Evolutionary conservation across 2,329 filamentous ascomycete genomes (phyloP).

Genomic region (Malbranchea zuffiana): DNA sequence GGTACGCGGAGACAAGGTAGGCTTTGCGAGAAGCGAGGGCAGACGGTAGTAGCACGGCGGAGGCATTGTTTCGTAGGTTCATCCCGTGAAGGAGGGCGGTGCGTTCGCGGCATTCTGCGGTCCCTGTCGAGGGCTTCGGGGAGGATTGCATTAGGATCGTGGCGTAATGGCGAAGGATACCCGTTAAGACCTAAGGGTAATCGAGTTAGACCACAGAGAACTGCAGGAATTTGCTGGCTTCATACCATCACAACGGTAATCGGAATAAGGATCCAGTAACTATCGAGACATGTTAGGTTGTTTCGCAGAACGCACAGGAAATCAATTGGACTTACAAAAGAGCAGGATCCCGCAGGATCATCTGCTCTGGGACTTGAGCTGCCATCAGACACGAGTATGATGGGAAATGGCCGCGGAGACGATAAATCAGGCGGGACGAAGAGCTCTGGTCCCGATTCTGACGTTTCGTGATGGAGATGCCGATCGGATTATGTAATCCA

Average conservation of each 20-base stretch:
- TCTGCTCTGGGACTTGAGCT: conserved; percentile 68
- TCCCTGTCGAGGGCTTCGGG: conserved; percentile 62
- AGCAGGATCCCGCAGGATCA: conserved; percentile 96
- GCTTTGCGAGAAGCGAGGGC: conserved; percentile 74
- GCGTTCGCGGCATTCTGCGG: conserved; percentile 62
- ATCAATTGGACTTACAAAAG: conserved; percentile 60
- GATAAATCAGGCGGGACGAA: no score
- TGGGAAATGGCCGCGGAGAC: no score
- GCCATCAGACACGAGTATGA: conserved; percentile 55
- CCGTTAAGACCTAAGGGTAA: conserved; percentile 62
- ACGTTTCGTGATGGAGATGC: no score
- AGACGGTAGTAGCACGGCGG: conserved; percentile 64
- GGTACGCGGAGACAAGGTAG: conserved; percentile 67
- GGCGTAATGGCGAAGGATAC: conserved; percentile 90
- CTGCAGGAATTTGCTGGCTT: not conserved
- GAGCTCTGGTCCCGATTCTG: no score
- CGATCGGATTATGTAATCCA: no score
- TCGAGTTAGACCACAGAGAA: not conserved
- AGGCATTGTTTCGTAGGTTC: conserved; percentile 70
- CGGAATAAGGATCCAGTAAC: conserved; percentile 97
- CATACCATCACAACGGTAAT: conserved; percentile 92
- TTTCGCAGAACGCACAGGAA: not conserved
- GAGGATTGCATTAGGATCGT: conserved; percentile 77
- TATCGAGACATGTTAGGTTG: conserved; percentile 29
- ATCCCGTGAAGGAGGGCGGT: conserved; percentile 73